Base-by-base conservation (phyloP, 2,329 filamentous ascomycete genomes). In the Cadophora luteo-olivacea region DNA sequence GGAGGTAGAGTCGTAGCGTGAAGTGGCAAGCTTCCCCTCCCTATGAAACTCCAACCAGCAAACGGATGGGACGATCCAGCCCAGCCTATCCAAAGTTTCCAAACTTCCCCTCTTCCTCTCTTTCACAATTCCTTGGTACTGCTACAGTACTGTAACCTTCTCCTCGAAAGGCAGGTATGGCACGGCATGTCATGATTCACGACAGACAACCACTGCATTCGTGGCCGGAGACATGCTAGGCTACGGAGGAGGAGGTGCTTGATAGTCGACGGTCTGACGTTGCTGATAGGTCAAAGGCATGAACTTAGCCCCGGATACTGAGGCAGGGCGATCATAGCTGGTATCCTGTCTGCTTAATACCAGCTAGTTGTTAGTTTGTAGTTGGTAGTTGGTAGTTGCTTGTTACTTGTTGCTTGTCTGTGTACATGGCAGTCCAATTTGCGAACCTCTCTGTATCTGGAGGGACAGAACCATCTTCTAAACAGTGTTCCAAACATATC, bases 21-120 rank as follows among this genome's bases (percentile, higher is more conserved):
- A 55, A 29, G 57, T 29, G 36, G 41, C 41, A 48, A 68, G 68
- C 66, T 70, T 65, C 68, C 69, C 70, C 70, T 72, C 70, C 64
- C 61, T 60, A 68, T 70, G 68, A 70, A 72, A 68, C 70, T 61
- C 54, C 36, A 38, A 49, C 33, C n/a, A 6, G 33, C 57, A 41
- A 60, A 65, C 54, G 45, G 45, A 64, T 55, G 66, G 38, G 41
- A 60, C 48, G 25, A 16, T 12, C 29, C 45, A 64, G 38, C 61
- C 29, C 45, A 64, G 38, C 61, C 61, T 68, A 64, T 64, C 49
- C 22, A 38, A 32, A n/a, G 36, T 38, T 38, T 38, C 36, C 36
- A 9, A 14, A 38, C 38, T 36, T 48, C 22, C 33, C 51, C 54
- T 55, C 49, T 22, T 11, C 52, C 16, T 48, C 29, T n/a, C 38